These are phyloP conservation scores for Termitomyces sp. DNA, from an alignment of 768 basidiomycete genomes.

Conservation along the genomic window DNA sequence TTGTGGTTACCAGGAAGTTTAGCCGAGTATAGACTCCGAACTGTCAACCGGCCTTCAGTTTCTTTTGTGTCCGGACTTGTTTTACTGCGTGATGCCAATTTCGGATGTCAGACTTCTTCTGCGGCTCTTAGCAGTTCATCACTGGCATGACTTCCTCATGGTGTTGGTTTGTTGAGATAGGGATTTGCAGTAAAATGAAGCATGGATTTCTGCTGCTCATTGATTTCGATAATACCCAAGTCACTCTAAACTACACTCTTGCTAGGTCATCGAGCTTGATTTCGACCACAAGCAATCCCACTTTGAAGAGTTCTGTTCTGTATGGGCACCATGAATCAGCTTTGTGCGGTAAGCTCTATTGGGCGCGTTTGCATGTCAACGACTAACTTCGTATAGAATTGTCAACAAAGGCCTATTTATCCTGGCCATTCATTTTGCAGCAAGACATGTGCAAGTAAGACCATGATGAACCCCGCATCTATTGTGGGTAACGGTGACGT, in stretches of 20 bases:
- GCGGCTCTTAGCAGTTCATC: background rate
- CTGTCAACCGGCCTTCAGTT: background rate
- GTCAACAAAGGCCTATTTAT: background rate
- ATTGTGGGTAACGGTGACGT: background rate
- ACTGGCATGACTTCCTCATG: background rate
- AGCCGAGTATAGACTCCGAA: background rate
- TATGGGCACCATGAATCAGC: constrained; percentile 1
- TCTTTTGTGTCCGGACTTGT: background rate
- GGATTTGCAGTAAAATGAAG: background rate
- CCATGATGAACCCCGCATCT: background rate
- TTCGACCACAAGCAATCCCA: background rate
- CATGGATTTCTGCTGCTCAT: background rate
- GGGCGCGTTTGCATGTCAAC: background rate
- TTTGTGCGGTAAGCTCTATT: background rate
- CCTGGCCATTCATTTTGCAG: background rate
- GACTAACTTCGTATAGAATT: background rate
- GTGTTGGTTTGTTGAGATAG: background rate
- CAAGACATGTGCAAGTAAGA: background rate
- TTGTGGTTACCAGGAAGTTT: background rate
- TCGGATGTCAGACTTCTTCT: background rate
- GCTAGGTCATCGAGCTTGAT: background rate
- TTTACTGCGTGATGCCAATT: background rate
- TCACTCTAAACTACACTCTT: background rate
- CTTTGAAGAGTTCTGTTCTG: constrained; percentile 3
- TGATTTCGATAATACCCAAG: background rate